Conservation (phyloP, 169 alveolate species). For the Ophryocystis elektroscirrha region DNA sequence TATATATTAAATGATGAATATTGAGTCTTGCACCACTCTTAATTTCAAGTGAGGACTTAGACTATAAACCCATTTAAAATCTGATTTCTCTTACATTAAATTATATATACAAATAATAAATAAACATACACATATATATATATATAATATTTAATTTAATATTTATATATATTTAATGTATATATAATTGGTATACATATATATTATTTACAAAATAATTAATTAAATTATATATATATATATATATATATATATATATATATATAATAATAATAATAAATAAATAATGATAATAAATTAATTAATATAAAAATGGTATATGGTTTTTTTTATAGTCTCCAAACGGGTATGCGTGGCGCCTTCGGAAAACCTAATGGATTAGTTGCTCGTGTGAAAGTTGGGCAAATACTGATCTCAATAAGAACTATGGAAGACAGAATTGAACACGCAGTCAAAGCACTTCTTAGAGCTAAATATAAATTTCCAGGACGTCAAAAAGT, state of each 20-base stretch:
- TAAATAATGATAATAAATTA: background rate
- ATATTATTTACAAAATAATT: background rate
- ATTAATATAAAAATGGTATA: background rate
- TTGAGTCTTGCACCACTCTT: too few species aligned
- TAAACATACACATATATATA: too few species aligned
- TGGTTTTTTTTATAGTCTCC: slow-evolving; percentile 49
- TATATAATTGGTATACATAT: background rate
- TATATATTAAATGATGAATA: too few species aligned
- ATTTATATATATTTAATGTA: too few species aligned
- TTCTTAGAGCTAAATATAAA: slow-evolving; percentile 90
- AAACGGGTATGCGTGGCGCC: slow-evolving; percentile 99
- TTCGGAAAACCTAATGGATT: slow-evolving; percentile 95
- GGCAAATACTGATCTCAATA: slow-evolving; percentile 77
- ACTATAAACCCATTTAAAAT: too few species aligned
- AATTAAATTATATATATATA: background rate
- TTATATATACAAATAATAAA: too few species aligned
- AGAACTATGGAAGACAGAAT: slow-evolving; percentile 51
- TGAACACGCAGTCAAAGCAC: slow-evolving; percentile 27
- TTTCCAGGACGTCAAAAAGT: slow-evolving; percentile 98
- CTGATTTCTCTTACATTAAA: too few species aligned
- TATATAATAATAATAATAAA: background rate
- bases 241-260: background rate
- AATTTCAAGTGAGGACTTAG: too few species aligned
- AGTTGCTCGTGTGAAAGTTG: slow-evolving; percentile 84
- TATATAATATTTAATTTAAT: too few species aligned